Percentiles rank a stretch among this genome's conserved stretches.
Evolutionary conservation across 2,329 filamentous ascomycete genomes (phyloP).

Genomic region (Neofusicoccum parvum): DNA sequence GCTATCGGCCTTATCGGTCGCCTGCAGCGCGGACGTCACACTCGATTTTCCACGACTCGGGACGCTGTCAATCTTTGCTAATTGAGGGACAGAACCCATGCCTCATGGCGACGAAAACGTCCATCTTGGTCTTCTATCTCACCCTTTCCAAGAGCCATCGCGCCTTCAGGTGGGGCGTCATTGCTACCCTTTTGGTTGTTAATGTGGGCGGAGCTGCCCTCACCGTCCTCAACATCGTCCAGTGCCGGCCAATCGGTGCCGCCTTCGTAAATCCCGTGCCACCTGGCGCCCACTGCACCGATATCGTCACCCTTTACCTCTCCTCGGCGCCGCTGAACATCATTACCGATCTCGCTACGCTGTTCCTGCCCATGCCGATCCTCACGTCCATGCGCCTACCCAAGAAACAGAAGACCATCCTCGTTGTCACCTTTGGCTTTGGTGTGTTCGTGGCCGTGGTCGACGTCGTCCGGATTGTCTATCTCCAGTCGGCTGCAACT

Average conservation of each 20-base stretch:
- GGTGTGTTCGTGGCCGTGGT: conserved; percentile 87
- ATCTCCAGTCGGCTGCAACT: conserved; percentile 72
- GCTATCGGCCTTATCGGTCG: neutral
- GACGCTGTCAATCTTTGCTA: conserved; percentile 16
- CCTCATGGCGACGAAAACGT: conserved; percentile 88
- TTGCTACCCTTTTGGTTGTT: conserved; percentile 74
- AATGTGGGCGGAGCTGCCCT: conserved; percentile 77
- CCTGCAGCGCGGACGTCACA: neutral
- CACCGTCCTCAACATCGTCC: conserved; percentile 84
- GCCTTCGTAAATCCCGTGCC: conserved; percentile 61
- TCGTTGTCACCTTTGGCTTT: conserved; percentile 82
- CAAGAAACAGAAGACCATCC: conserved; percentile 80
- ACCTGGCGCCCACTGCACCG: conserved; percentile 55
- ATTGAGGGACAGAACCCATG: conserved; percentile 69
- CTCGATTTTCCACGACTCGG: neutral
- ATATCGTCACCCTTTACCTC: conserved; percentile 66
- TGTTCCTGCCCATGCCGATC: conserved; percentile 86
- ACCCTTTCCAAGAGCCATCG: conserved; percentile 77
- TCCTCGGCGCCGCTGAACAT: conserved; percentile 88
- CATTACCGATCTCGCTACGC: conserved; percentile 83
- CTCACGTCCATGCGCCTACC: conserved; percentile 84
- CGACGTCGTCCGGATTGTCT: conserved; percentile 87
- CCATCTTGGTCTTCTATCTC: conserved; percentile 89
- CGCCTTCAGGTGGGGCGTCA: conserved; percentile 79
- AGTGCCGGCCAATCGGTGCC: conserved; percentile 75